Percentiles rank a stretch among this genome's conserved stretches.
These are phyloP conservation scores for Apophysomyces sp. DNA, from an alignment of 371 early-diverging fungal species.

Conservation along the genomic window DNA sequence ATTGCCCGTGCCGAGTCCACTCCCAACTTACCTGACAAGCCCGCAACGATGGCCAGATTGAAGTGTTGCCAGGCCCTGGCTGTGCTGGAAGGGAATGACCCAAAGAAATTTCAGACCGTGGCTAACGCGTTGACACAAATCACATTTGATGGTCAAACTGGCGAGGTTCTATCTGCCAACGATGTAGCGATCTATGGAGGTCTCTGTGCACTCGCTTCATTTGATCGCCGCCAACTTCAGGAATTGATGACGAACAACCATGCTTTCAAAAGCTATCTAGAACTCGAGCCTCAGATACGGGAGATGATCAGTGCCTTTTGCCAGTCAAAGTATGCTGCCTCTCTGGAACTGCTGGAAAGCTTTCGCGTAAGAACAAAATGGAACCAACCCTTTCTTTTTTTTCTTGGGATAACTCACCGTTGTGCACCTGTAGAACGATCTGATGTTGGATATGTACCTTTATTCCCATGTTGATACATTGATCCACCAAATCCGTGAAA, in stretches of 20 bases:
- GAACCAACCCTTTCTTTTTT: neutral
- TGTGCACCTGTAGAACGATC: conserved; percentile 47
- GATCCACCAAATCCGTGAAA: conserved; percentile 68
- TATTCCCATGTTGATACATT: conserved; percentile 66
- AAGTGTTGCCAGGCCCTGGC: conserved; percentile 69
- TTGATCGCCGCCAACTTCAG: conserved; percentile 71
- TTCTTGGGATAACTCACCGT: neutral
- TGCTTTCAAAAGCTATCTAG: conserved; percentile 76
- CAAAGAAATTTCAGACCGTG: conserved; percentile 56
- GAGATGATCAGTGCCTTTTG: conserved; percentile 72
- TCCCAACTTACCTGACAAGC: conserved; percentile 64
- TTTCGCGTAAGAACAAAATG: conserved; percentile 50
- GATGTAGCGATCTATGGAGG: conserved; percentile 86
- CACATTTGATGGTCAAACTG: conserved; percentile 51
- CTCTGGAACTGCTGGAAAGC: conserved; percentile 66
- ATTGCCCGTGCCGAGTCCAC: conserved; percentile 74
- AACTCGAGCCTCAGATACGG: conserved; percentile 78
- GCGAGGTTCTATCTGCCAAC: conserved; percentile 68
- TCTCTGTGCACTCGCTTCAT: conserved; percentile 79
- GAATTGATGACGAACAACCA: conserved; percentile 67
- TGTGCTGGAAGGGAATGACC: conserved; percentile 38
- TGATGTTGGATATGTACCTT: conserved; percentile 75
- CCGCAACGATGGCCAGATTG: conserved; percentile 58
- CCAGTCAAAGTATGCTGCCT: conserved; percentile 69
- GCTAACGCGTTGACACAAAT: conserved; percentile 69